These are phyloP conservation scores for Metarhizium rileyi DNA, from an alignment of 2,329 filamentous ascomycete genomes.

Conservation along the genomic window DNA sequence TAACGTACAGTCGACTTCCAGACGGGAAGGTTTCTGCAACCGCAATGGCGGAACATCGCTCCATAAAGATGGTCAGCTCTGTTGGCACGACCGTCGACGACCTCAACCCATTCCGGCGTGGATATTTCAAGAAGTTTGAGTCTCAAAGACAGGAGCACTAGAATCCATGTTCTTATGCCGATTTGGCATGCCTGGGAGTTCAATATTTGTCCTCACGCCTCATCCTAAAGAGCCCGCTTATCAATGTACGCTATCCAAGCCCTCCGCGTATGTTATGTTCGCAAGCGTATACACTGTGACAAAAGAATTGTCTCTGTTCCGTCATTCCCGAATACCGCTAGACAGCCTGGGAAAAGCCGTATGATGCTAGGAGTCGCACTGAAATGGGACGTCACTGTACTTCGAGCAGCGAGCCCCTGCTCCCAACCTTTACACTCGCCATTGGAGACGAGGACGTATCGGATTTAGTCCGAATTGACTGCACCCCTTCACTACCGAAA, in stretches of 20 bases:
- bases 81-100: slow-evolving; percentile 45
- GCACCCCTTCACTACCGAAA: slow-evolving; percentile 40
- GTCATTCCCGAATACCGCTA: background rate
- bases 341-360: background rate
- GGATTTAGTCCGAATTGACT: background rate
- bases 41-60: slow-evolving; percentile 28
- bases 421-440: background rate
- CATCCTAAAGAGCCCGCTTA: background rate
- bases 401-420: background rate
- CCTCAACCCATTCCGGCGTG: slow-evolving; percentile 49
- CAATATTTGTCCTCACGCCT: background rate
- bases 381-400: background rate
- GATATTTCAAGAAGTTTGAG: slow-evolving; percentile 49
- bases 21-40: slow-evolving; percentile 43
- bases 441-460: background rate
- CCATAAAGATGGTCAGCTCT: slow-evolving; percentile 18
- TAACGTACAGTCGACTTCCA: slow-evolving; percentile 70
- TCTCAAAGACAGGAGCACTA: slow-evolving; percentile 9
- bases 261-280: background rate
- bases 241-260: background rate
- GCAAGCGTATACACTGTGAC: background rate
- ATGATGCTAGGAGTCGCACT: background rate
- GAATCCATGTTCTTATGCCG: slow-evolving; percentile 6
- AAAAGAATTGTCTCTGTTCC: background rate
- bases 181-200: background rate